Percentiles rank a stretch among this genome's conserved stretches.
Evolutionary conservation across 2,329 filamentous ascomycete genomes (phyloP).

Genomic region (Epichloe uncinata): DNA sequence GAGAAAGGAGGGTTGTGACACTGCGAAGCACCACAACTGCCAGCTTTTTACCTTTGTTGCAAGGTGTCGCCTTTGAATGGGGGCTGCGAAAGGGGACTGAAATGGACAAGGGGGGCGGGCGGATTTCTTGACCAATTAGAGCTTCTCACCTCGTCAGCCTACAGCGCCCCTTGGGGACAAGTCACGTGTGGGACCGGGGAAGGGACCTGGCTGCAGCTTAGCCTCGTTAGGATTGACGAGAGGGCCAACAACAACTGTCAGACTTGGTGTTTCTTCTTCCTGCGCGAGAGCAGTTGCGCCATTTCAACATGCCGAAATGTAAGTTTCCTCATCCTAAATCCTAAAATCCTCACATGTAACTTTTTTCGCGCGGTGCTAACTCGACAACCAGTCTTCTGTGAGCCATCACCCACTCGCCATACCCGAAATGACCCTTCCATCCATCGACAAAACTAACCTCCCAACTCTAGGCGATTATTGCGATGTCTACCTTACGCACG

Average conservation of each 20-base stretch:
- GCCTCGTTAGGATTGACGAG: too few species aligned
- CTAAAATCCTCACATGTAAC: neutral
- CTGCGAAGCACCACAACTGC: neutral
- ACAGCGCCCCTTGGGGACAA: neutral
- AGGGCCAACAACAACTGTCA: too few species aligned
- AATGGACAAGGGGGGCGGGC: neutral
- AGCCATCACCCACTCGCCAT: conserved; percentile 1
- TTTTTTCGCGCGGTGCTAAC: neutral
- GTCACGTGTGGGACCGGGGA: neutral
- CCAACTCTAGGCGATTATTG: conserved; percentile 65
- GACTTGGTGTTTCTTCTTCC: neutral
- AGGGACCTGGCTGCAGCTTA: too few species aligned
- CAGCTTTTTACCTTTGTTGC: conserved; percentile 1
- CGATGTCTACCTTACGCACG: conserved; percentile 99
- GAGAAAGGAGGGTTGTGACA: neutral
- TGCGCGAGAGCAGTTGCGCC: neutral
- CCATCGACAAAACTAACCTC: conserved; percentile 18
- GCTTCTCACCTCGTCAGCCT: neutral
- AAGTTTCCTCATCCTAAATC: neutral
- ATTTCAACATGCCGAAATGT: conserved; percentile 7
- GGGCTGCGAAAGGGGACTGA: neutral
- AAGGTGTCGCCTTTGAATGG: conserved; percentile 6
- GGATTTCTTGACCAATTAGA: neutral
- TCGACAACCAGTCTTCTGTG: conserved; percentile 16
- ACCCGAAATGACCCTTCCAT: neutral